Base-by-base conservation (phyloP, 805 yeast genomes). In the Yarrowia keelungensis region DNA sequence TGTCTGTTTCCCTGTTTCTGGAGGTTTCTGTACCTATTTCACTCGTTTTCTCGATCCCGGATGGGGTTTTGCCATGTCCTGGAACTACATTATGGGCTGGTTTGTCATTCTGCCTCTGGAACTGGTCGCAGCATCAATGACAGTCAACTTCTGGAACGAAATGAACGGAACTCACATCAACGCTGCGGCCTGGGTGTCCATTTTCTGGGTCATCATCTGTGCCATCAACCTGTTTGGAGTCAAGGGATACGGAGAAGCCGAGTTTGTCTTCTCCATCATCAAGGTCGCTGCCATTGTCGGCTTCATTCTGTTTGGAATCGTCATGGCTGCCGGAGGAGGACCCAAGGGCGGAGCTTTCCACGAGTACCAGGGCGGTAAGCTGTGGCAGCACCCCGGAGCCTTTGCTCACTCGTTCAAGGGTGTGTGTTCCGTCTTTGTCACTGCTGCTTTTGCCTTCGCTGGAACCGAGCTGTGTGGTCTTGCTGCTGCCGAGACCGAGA, bases 381-480 rank as follows among this genome's bases (percentile, higher is more conserved):
- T 81, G 75, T 85, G 87, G 87, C 80, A 82, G 69, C 70, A 80
- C 64, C 87, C 88, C 0, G 88, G 89, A 76, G 83, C 76, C 53
- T 83, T 73, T 70, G 84, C 87, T 3, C 87, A 90, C 71, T 87
- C 82, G 2, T 86, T 87, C 77, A 86, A 88, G 77, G 90, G 90
- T 69, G 83, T 88, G 64, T 83, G 87, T 73, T 81, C 89, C 0
- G 89, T 86, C 16, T 85, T 89, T 71, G 87, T 88, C 59, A 85
- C 89, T 43, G 91, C 92, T 8, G 91, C 91, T 0, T 89, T 89
- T 76, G 84, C 91, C n/a, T 89, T 86, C 74, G 86, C 90, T 53
- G 93, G 93, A 72, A 85, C 90, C 22, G 94, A 89, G 77, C 80
- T 89, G 72, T 84, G 84, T 47, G 90, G 91, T 64, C 81, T 89